phyloP scores from a whole-genome alignment of 192 early-diverging fungal genomes.

The Entomortierella parvispora region DNA sequence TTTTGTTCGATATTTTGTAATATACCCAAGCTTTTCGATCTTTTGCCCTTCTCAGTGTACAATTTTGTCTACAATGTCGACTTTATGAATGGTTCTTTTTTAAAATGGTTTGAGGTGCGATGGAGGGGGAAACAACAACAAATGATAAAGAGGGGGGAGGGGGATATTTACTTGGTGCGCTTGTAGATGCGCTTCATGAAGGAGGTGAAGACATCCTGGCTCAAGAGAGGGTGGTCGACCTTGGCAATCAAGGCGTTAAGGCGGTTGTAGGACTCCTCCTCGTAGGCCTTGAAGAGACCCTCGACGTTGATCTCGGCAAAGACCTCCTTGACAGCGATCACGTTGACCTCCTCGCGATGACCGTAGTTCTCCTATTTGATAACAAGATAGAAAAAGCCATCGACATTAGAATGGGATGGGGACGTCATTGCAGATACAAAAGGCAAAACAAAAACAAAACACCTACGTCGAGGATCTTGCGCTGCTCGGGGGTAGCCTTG shows the following conservation, averaged over 20 bases:
- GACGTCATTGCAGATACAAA: not conserved
- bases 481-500: constrained; percentile 83
- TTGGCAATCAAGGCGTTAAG: constrained; percentile 81
- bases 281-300: constrained; percentile 84
- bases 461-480: constrained; percentile 79
- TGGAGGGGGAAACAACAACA: too few relatives aligned
- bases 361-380: constrained; percentile 88
- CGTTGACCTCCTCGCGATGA: constrained; percentile 80
- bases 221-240: constrained; percentile 83
- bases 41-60: too few relatives aligned
- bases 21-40: too few relatives aligned
- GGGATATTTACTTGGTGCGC: constrained; percentile 76
- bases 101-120: too few relatives aligned
- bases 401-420: not conserved
- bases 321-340: constrained; percentile 83
- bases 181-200: constrained; percentile 99
- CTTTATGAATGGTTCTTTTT: not conserved
- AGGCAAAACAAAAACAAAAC: not conserved
- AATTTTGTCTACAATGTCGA: too few relatives aligned
- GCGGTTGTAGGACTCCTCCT: constrained; percentile 83
- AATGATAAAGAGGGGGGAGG: too few relatives aligned
- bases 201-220: constrained; percentile 84
- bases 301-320: constrained; percentile 86
- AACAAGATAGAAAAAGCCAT: constrained; percentile 3
- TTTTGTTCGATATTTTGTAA: too few relatives aligned